Percentiles rank a stretch among this genome's conserved stretches.
Conservation (phyloP, 208 protist species). For the Acanthamoeba comandoni region DNA sequence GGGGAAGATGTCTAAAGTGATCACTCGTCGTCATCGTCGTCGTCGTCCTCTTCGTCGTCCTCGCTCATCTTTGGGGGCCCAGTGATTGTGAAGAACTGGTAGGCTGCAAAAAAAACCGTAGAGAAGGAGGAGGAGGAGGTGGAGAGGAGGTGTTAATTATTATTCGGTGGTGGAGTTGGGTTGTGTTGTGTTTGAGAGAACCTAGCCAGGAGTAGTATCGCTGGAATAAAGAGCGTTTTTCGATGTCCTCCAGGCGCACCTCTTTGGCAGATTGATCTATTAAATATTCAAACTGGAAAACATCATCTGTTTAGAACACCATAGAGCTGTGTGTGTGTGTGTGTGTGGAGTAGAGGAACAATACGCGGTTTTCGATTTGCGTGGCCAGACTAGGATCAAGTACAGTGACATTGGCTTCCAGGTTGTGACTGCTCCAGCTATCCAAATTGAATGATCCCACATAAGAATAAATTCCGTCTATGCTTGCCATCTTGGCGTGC, state of each 20-base stretch:
- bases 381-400: constrained; percentile 38
- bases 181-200: too few relatives aligned
- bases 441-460: constrained; percentile 78
- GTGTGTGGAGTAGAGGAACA: background rate
- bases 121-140: too few relatives aligned
- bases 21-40: constrained; percentile 34
- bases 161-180: too few relatives aligned
- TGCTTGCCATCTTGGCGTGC: constrained; percentile 78
- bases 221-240: constrained; percentile 22
- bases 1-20: too few relatives aligned
- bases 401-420: constrained; percentile 76
- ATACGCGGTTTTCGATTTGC: constrained; percentile 53
- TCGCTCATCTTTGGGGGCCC: constrained; percentile 11
- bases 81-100: constrained; percentile 73
- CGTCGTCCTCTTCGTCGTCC: constrained; percentile 39
- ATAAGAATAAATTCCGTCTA: constrained; percentile 78
- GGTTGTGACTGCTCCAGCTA: constrained; percentile 70
- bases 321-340: too few relatives aligned
- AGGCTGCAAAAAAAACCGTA: background rate
- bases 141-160: too few relatives aligned
- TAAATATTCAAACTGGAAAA: constrained; percentile 53
- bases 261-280: constrained; percentile 60
- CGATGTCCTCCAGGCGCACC: constrained; percentile 48
- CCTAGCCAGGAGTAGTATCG: constrained; percentile 62
- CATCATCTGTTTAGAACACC: too few relatives aligned